Evolutionary conservation across 345 rosid genomes (phyloP), one percentile per base, ranked within the genome.

Genomic region (Aquilaria yunnanensis): DNA sequence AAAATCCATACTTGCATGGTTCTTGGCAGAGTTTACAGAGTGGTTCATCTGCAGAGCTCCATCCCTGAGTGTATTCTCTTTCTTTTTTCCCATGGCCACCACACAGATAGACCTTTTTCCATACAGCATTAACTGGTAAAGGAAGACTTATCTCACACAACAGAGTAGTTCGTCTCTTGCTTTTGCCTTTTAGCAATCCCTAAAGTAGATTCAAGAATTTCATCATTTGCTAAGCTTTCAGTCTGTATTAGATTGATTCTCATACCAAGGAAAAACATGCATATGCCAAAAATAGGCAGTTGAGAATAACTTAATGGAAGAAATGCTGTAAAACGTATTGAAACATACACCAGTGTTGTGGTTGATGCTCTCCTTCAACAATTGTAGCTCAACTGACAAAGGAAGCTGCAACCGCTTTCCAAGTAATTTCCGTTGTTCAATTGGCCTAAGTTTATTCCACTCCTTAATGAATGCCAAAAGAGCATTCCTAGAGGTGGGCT

Each of bases 21-120:
- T 73, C 69, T 77, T 93, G 98, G 71, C 97, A 93, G 68, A 88
- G 90, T 79, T 93, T 93, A 72, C 98, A 93, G 62, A 93, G 98
- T 59, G 98, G 98, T 74, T 86, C 90, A 54, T 73, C 78, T 54
- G 54, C 70, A 60, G 70, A 51, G 53, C 77, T 78, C 98, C 98
- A 93, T 57, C 83, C 95, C 82, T 93, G 98, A 58, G 80, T 76
- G 57, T 86, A 93, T 74, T 80, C 83, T 60, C 75, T 93, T 71
- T 88, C 96, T 76, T 81, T 87, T 74, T 72, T 84, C 56, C 75
- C 61, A 65, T 66, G 69, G 59, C 86, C 74, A 70, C 77, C 60
- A 46, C 76, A 73, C 60, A 90, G 76, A 71, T 62, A 67, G 72
- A 90, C 82, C 74, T 61, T 82, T 77, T 81, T 88, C 96, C 93